Evolutionary conservation across 2,329 filamentous ascomycete species (phyloP).

Genomic region (Fusarium transvaalense): DNA sequence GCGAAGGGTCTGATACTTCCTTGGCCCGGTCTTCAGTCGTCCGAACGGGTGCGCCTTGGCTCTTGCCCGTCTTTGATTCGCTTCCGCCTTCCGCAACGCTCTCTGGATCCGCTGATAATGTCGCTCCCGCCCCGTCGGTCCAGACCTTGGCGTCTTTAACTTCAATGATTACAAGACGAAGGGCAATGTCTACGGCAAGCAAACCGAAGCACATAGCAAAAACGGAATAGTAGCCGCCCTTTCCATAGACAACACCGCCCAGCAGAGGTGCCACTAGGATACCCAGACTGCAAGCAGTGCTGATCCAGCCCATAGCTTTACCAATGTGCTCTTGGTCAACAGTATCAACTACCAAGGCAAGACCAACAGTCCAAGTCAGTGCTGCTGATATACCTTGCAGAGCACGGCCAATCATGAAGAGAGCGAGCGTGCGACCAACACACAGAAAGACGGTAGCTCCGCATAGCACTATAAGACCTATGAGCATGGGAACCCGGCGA

Average conservation of each 20-base stretch:
- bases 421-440: slow-evolving; percentile 48
- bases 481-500: slow-evolving; percentile 52
- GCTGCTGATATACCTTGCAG: slow-evolving; percentile 53
- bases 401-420: slow-evolving; percentile 51
- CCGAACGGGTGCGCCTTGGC: neutral
- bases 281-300: slow-evolving; percentile 51
- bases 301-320: slow-evolving; percentile 52
- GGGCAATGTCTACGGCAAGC: slow-evolving; percentile 50
- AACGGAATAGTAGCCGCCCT: slow-evolving; percentile 52
- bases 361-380: slow-evolving; percentile 54
- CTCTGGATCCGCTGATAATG: slow-evolving; percentile 6
- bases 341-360: slow-evolving; percentile 54
- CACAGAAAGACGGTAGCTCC: slow-evolving; percentile 52
- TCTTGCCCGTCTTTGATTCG: neutral
- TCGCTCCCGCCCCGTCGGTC: slow-evolving; percentile 28
- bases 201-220: slow-evolving; percentile 55
- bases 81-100: neutral
- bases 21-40: slow-evolving; percentile 8
- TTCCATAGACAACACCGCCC: slow-evolving; percentile 52
- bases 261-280: slow-evolving; percentile 51
- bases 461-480: slow-evolving; percentile 49
- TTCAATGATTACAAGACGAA: slow-evolving; percentile 53
- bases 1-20: slow-evolving; percentile 3
- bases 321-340: slow-evolving; percentile 51
- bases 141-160: slow-evolving; percentile 51